Conservation (phyloP, 257 asterid genomes). For the Solanum chiquidenum region DNA sequence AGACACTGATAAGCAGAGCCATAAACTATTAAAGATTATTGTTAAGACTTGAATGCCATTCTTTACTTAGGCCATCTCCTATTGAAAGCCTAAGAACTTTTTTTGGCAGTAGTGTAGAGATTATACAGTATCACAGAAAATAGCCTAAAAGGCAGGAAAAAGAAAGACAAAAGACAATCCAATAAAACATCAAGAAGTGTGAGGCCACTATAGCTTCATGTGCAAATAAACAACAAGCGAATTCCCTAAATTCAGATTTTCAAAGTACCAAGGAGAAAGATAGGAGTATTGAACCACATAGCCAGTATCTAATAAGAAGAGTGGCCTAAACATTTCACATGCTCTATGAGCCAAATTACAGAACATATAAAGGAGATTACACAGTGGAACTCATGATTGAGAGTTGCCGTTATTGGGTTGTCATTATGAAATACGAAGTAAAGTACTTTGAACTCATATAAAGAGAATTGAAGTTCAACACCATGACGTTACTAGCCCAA, state of each 20-base stretch:
- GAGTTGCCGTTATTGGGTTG: neutral
- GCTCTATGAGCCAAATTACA: neutral
- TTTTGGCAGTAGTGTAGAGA: neutral
- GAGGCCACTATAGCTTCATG: neutral
- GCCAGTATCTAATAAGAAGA: neutral
- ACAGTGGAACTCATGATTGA: neutral
- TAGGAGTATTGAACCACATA: neutral
- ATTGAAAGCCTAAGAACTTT: neutral
- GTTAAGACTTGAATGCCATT: neutral
- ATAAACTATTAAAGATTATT: neutral
- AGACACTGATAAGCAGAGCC: neutral
- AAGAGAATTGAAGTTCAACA: neutral
- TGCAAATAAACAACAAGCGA: neutral
- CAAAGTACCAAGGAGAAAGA: neutral
- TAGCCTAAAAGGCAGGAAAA: neutral
- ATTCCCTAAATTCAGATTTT: neutral
- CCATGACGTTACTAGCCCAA: neutral
- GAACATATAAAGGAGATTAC: neutral
- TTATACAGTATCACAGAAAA: neutral
- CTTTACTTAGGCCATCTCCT: neutral
- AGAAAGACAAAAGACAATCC: neutral
- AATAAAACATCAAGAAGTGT: neutral
- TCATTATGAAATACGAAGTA: neutral
- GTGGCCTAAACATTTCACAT: neutral
- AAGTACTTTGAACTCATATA: neutral